Percentiles rank a stretch among this genome's conserved stretches.
phyloP scores from a whole-genome alignment of 805 yeast species.

The Blastobotrys americana region DNA sequence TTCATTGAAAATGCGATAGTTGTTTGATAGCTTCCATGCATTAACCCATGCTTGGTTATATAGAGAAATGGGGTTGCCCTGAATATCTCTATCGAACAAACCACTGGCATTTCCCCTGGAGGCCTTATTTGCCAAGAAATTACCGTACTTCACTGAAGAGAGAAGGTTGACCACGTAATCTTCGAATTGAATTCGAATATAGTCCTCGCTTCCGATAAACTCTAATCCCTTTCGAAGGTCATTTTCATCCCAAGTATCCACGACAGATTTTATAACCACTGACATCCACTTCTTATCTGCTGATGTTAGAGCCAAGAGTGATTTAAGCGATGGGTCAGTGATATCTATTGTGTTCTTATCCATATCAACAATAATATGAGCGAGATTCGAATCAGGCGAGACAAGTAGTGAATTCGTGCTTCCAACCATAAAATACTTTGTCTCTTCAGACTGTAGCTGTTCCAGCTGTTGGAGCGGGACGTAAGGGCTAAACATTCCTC shows the following conservation, averaged over 20 bases:
- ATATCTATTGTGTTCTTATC: conserved; percentile 35
- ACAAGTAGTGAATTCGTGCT: conserved; percentile 78
- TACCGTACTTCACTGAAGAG: conserved; percentile 62
- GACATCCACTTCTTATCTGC: conserved; percentile 75
- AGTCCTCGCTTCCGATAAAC: conserved; percentile 76
- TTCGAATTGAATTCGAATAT: conserved; percentile 79
- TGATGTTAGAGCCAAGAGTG: conserved; percentile 41
- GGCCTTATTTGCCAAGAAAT: conserved; percentile 39
- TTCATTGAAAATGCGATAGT: conserved; percentile 46
- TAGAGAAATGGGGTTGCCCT: conserved; percentile 34
- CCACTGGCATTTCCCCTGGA: conserved; percentile 26
- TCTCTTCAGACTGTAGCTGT: conserved; percentile 50
- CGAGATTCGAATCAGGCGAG: conserved; percentile 51
- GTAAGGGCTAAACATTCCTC: conserved; percentile 87
- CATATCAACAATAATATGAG: conserved; percentile 68
- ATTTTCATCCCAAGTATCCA: conserved; percentile 36
- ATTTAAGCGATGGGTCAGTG: conserved; percentile 33
- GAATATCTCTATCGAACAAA: conserved; percentile 20
- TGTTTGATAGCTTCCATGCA: conserved; percentile 49
- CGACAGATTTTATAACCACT: conserved; percentile 45
- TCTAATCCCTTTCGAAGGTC: conserved; percentile 40
- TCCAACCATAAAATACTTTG: conserved; percentile 69
- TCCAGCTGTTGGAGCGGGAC: conserved; percentile 88
- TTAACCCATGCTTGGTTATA: conserved; percentile 43
- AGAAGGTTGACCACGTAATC: conserved; percentile 77